A percentile compares a stretch with the other conserved stretches of the same genome.
These are phyloP conservation scores for Pelargonium fulgidum DNA, from an alignment of 441 rosid genomes.

Conservation along the genomic window DNA sequence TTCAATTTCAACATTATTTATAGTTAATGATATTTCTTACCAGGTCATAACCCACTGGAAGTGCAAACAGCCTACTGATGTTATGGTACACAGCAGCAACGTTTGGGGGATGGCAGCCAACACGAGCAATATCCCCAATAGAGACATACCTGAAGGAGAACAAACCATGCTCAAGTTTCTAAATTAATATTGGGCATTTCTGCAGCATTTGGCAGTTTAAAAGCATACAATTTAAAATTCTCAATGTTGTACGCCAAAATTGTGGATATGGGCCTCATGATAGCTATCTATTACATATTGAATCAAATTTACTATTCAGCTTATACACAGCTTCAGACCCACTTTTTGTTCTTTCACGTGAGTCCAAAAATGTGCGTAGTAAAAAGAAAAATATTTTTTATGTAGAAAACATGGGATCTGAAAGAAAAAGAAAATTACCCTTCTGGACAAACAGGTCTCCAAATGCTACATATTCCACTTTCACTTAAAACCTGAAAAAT, in stretches of 20 bases:
- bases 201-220: too few relatives aligned
- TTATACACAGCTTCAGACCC: background rate
- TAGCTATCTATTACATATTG: background rate
- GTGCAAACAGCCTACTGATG: conserved; percentile 43
- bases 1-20: background rate
- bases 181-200: background rate
- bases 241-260: background rate
- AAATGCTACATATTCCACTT: conserved; percentile 64
- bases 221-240: background rate
- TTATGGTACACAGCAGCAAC: conserved; percentile 81
- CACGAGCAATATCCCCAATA: conserved; percentile 81
- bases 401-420: background rate
- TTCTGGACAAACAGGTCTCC: conserved; percentile 87
- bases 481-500: conserved; percentile 56
- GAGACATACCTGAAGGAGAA: conserved; percentile 56
- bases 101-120: conserved; percentile 80
- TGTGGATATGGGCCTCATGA: too few relatives aligned
- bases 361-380: background rate
- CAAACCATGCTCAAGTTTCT: background rate
- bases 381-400: background rate
- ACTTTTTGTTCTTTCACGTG: background rate
- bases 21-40: conserved; percentile 35
- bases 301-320: background rate
- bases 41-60: conserved; percentile 86
- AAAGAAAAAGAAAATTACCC: conserved; percentile 47